Base-by-base conservation (phyloP, 176 grass and related monocot species). In the Thinopyrum elongatum region DNA sequence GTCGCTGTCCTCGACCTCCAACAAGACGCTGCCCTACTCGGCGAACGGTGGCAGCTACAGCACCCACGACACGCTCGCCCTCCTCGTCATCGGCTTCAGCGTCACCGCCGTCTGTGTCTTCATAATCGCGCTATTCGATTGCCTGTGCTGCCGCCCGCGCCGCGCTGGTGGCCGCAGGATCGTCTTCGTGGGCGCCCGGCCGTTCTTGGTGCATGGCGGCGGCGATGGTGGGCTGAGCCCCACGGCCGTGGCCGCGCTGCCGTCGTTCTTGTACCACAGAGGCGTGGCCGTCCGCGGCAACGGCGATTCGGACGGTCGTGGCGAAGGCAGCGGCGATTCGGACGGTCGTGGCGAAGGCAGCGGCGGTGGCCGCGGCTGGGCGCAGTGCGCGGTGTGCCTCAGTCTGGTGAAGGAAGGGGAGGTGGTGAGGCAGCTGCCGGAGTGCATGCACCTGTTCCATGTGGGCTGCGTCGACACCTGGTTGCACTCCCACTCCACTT, bases 381-480 rank as follows among this genome's bases (percentile, higher is more conserved):
- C 85, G 21, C 90, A 89, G 65, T 92, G 92, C 75, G 80, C 88
- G 27, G 90, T 97, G 55, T 97, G 95, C 89, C 88, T 97, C 46
- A 90, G 84, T 38, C 31, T 83, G 27, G 71, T 94, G 53, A 47
- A 74, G 83, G 90, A 97, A 8, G 90, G 92, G 3, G 92, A 94
- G 80, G 10, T 77, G 86, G 86, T 91, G 83, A 47, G 88, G 86
- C 86, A 58, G 73, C 84, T 97, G 83, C 92, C 92, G 29, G 85
- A 77, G 76, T 97, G 95, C 88, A 85, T 47, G 82, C 95, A 97
- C 76, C 60, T 90, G 5, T 97, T 97, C 85, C 95, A 97, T 69
- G 86, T 85, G 10, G 53, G 69, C 29, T 97, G 95, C 66, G 89
- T 97, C 36, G 95, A 94, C 80, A 68, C 65, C 55, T 97, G 90